phyloP scores from a whole-genome alignment of 2,329 filamentous ascomycete species.

The Talaromyces sp. region DNA sequence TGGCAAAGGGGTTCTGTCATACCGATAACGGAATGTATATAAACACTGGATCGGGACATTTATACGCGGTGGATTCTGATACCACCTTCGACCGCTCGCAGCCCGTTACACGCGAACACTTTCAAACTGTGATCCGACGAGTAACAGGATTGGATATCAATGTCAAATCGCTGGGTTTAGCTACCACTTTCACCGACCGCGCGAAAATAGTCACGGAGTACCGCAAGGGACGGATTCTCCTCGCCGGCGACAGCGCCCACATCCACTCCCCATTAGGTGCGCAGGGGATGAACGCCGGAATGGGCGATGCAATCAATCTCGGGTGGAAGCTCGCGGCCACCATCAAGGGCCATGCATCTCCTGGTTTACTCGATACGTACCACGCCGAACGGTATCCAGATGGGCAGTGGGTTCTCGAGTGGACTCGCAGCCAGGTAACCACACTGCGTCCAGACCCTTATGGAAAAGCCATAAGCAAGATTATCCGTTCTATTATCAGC shows the following conservation, averaged over 20 bases:
- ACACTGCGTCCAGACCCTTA: constrained; percentile 25
- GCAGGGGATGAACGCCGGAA: constrained; percentile 26
- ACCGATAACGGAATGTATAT: constrained; percentile 8
- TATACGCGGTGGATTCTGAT: constrained; percentile 8
- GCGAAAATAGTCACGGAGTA: constrained; percentile 5
- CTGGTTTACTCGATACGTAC: constrained; percentile 42
- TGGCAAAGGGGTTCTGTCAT: constrained; percentile 1
- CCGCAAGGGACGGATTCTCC: constrained; percentile 17
- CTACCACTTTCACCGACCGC: constrained; percentile 9
- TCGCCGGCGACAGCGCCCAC: constrained; percentile 17
- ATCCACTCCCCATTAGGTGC: constrained; percentile 18
- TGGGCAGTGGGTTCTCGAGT: constrained; percentile 26
- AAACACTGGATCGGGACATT: constrained; percentile 2
- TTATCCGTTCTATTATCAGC: neutral
- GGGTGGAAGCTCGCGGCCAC: constrained; percentile 53
- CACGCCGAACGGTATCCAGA: constrained; percentile 41
- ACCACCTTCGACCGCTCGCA: constrained; percentile 4
- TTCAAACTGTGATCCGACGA: constrained; percentile 3
- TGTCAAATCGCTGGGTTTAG: neutral
- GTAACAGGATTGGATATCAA: constrained; percentile 5
- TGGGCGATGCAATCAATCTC: constrained; percentile 56
- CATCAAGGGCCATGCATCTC: constrained; percentile 31
- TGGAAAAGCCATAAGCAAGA: constrained; percentile 16
- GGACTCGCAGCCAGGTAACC: constrained; percentile 33
- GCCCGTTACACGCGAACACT: constrained; percentile 3